A percentile compares a stretch with the other conserved stretches of the same genome.
Conservation (phyloP, 2,329 filamentous ascomycete genomes). For the Colletotrichum sp. region DNA sequence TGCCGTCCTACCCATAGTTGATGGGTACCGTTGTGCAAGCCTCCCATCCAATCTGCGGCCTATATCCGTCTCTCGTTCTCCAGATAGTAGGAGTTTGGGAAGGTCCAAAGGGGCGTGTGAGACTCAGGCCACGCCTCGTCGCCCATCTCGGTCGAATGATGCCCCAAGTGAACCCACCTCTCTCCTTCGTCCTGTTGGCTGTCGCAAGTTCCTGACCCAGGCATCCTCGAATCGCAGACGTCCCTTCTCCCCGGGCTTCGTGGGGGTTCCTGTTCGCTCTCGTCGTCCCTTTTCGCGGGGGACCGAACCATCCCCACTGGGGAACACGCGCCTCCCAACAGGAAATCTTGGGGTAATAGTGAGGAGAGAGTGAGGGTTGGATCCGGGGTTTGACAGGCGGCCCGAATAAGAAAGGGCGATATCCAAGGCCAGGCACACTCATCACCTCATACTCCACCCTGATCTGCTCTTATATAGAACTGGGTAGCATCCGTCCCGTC, state of each 20-base stretch:
- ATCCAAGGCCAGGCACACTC: background rate
- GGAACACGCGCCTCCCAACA: background rate
- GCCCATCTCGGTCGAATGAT: conserved; percentile 12
- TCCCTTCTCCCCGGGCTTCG: background rate
- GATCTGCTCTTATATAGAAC: conserved; percentile 4
- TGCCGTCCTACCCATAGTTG: background rate
- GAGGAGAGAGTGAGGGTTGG: background rate
- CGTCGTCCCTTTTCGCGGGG: conserved; percentile 14
- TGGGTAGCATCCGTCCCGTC: background rate
- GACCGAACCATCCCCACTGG: background rate
- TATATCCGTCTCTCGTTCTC: background rate
- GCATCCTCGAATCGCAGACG: background rate
- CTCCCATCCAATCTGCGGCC: background rate
- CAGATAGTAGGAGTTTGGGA: background rate
- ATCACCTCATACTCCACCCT: background rate
- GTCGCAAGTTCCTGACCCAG: background rate
- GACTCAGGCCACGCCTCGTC: background rate
- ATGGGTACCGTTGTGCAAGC: background rate
- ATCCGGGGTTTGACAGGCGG: background rate
- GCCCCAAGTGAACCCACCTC: background rate
- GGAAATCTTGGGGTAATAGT: background rate
- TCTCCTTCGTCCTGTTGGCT: background rate
- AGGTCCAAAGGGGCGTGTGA: background rate
- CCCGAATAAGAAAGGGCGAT: background rate
- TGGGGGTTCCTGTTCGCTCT: background rate